These are phyloP conservation scores for Leucocoprinus birnbaumii DNA, from an alignment of 768 basidiomycete genomes.

Conservation along the genomic window DNA sequence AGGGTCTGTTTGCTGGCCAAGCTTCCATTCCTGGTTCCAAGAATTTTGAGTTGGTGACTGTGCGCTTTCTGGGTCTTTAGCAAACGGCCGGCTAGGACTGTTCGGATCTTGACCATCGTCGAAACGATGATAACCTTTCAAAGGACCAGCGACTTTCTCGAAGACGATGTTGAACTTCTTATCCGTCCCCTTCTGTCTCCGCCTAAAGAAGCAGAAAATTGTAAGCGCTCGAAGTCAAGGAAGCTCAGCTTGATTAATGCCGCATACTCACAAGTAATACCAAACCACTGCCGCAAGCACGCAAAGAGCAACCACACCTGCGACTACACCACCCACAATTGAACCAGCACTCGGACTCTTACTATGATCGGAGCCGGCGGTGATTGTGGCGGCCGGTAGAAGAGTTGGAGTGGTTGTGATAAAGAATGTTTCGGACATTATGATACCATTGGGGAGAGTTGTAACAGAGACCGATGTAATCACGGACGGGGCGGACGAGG, in stretches of 20 bases:
- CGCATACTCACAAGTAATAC: constrained; percentile 12
- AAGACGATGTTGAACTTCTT: not conserved
- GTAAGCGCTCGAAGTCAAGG: not conserved
- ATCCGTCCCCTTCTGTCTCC: not conserved
- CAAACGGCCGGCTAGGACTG: too few relatives aligned
- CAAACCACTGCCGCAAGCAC: constrained; percentile 3
- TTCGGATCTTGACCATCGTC: too few relatives aligned
- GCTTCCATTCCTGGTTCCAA: too few relatives aligned
- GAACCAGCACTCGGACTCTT: not conserved
- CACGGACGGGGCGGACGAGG: not conserved
- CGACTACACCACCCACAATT: constrained; percentile 13
- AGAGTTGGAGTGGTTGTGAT: not conserved
- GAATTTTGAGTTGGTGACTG: too few relatives aligned
- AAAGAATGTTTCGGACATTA: not conserved
- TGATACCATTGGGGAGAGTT: not conserved
- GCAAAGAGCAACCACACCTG: constrained; percentile 2
- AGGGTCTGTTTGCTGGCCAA: too few relatives aligned
- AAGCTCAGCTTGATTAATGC: not conserved
- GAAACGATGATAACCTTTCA: not conserved
- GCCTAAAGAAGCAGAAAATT: not conserved
- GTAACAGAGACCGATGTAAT: not conserved
- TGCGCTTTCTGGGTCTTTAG: too few relatives aligned
- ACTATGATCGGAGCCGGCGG: not conserved
- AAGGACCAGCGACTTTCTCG: not conserved
- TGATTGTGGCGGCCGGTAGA: too few relatives aligned